Evolutionary conservation across 306 rosid species (phyloP), one percentile per base, ranked within the genome.

Genomic region (Rosa persica): DNA sequence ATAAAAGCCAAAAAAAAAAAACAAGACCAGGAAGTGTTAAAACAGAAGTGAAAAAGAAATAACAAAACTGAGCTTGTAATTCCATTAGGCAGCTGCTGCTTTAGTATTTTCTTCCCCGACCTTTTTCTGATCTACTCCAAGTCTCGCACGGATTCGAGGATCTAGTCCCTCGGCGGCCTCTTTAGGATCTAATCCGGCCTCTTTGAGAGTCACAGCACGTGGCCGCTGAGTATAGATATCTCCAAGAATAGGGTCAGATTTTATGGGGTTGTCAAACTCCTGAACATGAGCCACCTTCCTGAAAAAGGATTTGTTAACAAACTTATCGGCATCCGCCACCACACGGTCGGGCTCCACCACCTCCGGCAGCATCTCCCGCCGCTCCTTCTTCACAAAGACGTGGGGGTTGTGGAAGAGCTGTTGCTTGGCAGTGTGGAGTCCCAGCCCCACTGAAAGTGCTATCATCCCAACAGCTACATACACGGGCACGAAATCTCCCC

Each of bases 271-370:
- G 8, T 80, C 76, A 1, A 73, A 81, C 12, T 88, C 88, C 73
- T 86, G 92, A 27, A 94, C 80, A 38, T 92, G 97, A 3, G 95
- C 98, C 57, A 92, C 84, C 79, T 86, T 94, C 81, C 98, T 87
- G 67, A 94, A 92, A 67, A 88, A 88, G 0, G 97, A 94, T 0
- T 86, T 78, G 23, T 66, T 81, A 0, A 85, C 0, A 48, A 55
- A 82, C 22, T 69, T 86, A 0, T 87, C 84, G 0, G 97, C 39
- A 34, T 89, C 88, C 55, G 80, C 93, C 12, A 70, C 78, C 74
- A 94, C 97, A 38, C 76, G 90, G 2, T 90, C 93, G 0, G 98
- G 98, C 74, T 92, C 98, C 60, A 84, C 90, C 82, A 94, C 97
- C 86, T 94, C 98, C 19, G 97, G 92, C 12, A 94, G 64, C 17